Base-by-base conservation (phyloP, 345 rosid genomes). In the Gynandropsis gynandra region DNA sequence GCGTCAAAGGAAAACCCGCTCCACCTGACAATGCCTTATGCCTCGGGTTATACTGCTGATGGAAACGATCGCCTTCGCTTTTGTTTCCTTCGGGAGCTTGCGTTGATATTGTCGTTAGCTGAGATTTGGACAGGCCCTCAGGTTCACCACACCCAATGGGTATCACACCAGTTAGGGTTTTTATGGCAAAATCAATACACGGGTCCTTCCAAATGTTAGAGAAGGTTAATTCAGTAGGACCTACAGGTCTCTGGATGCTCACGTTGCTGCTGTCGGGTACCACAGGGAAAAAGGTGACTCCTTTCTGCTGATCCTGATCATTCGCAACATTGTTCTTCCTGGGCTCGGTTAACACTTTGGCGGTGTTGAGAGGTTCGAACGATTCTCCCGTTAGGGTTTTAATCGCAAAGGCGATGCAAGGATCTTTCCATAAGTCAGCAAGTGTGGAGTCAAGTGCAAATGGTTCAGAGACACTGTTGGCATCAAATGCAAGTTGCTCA, bases 351-450 rank as follows among this genome's bases (percentile, higher is more conserved):
- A 78, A 66, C 18, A 50, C 42, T 39, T 68, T 63, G 34, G 65
- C 47, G 42, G 39, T 47, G 43, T 56, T 69, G 4, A 76, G 67
- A 59, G 64, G 70, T 19, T 63, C 75, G 49, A 80, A 72, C 0
- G 82, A 53, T 45, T 65, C 66, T 52, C 88, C 99, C 0, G 96
- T 90, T 9, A 90, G 89, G 14, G 89, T 90, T 74, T 80, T 75
- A 40, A 92, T 85, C 40, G 99, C 99, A 73, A 92, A 92, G 40
- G 95, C 99, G 14, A 92, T 92, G 76, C 99, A 92, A 29, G 99
- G 97, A 60, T 92, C 99, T 32, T 74, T 65, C 69, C 89, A 77
- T 50, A 92, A 58, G 68, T 84, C 95, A n/a, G 73, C 80, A 15
- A 83, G 77, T 33, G 87, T 80, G 39, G 73, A 59, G 62, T 82